Conservation (phyloP, 2,329 filamentous ascomycete species). For the Nannizziopsis barbatae region DNA sequence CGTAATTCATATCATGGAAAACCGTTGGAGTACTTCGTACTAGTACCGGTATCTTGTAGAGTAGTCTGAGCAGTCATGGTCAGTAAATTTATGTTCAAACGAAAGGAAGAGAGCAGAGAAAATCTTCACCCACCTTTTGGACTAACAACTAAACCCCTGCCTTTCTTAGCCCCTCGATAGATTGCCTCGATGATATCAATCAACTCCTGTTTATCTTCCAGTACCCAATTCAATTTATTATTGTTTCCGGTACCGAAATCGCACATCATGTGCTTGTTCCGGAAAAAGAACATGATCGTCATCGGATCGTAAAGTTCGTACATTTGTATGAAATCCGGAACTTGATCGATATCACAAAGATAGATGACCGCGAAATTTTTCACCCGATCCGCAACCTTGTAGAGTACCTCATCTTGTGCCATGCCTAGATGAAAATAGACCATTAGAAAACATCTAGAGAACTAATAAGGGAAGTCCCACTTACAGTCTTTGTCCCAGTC, state of each 20-base stretch:
- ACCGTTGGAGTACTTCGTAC: not conserved
- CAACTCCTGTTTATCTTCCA: constrained; percentile 95
- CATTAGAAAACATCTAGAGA: constrained; percentile 10
- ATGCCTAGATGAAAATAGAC: constrained; percentile 39
- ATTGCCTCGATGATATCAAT: constrained; percentile 98
- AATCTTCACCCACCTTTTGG: constrained; percentile 63
- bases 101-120: constrained; percentile 3
- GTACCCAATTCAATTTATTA: constrained; percentile 93
- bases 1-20: not conserved
- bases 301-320: constrained; percentile 84
- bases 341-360: constrained; percentile 76
- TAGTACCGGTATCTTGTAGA: constrained; percentile 60
- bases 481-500: constrained; percentile 66
- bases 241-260: constrained; percentile 73
- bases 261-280: constrained; percentile 88
- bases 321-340: constrained; percentile 92
- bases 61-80: constrained; percentile 37
- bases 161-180: constrained; percentile 97
- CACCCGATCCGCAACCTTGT: constrained; percentile 83
- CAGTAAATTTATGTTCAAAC: no score
- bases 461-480: constrained; percentile 7
- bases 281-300: constrained; percentile 95
- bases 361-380: constrained; percentile 68
- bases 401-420: constrained; percentile 84
- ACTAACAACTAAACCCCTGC: constrained; percentile 86